Conservation (phyloP, 331 rosid species). For the Rhamnella rubrinervis region DNA sequence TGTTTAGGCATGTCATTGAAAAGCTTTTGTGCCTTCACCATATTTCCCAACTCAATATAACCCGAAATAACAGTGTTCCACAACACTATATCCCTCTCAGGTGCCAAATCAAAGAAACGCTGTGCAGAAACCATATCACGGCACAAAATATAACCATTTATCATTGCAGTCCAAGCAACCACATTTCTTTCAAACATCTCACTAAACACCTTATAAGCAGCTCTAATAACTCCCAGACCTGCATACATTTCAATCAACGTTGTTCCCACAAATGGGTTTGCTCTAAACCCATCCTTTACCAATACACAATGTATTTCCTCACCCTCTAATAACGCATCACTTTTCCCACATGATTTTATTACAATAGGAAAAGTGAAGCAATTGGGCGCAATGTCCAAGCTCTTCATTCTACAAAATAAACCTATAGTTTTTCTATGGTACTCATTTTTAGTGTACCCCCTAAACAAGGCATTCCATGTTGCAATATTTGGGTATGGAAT, state of each 20-base stretch:
- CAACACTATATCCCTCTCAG: constrained; percentile 62
- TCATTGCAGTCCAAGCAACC: constrained; percentile 51
- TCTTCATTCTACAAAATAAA: constrained; percentile 45
- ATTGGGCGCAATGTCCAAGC: constrained; percentile 38
- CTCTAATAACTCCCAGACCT: constrained; percentile 31
- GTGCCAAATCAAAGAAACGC: constrained; percentile 46
- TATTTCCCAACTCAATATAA: constrained; percentile 49
- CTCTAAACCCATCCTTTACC: constrained; percentile 42
- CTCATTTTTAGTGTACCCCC: constrained; percentile 43
- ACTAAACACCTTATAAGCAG: constrained; percentile 46
- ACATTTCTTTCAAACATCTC: constrained; percentile 49
- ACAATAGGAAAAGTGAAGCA: constrained; percentile 47
- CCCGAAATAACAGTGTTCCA: constrained; percentile 71
- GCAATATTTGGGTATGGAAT: constrained; percentile 48
- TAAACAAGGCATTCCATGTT: constrained; percentile 63
- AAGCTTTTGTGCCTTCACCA: constrained; percentile 54
- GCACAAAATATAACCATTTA: constrained; percentile 44
- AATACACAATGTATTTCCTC: constrained; percentile 45
- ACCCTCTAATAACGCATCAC: constrained; percentile 36
- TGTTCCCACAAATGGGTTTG: constrained; percentile 39
- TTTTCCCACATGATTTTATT: constrained; percentile 43
- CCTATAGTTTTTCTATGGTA: constrained; percentile 37
- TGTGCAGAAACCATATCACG: constrained; percentile 38
- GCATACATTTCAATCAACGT: constrained; percentile 46
- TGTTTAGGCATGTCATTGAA: constrained; percentile 60